These are phyloP conservation scores for Tolypocladium ophioglossoides DNA, from an alignment of 2,329 filamentous ascomycete genomes.

Conservation along the genomic window DNA sequence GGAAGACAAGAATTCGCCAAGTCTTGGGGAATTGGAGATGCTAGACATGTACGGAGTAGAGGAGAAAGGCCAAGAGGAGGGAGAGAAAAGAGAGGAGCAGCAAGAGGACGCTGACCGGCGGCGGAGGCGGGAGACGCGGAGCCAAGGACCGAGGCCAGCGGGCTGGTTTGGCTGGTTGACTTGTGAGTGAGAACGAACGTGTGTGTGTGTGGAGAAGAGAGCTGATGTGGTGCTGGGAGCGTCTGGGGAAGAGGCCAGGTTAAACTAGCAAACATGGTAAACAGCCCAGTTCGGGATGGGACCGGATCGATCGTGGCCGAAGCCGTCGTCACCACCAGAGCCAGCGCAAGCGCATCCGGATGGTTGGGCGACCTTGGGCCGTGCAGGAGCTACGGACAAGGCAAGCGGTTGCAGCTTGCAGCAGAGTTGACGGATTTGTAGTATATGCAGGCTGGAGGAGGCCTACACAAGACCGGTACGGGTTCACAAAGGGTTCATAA, in stretches of 20 bases:
- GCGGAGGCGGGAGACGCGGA: not conserved
- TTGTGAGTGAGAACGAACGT: not conserved
- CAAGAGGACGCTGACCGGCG: not conserved
- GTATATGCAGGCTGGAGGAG: not conserved
- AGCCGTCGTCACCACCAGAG: not conserved
- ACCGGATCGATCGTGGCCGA: not conserved
- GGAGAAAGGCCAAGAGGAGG: not conserved
- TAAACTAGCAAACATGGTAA: not conserved
- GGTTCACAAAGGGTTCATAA: too few relatives aligned
- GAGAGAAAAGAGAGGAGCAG: not conserved
- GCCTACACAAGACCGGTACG: not conserved
- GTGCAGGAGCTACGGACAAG: not conserved
- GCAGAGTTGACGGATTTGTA: not conserved
- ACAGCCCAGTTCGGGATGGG: not conserved
- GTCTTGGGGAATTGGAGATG: not conserved
- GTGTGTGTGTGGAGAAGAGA: constrained; percentile 11
- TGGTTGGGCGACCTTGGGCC: not conserved
- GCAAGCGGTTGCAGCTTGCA: not conserved
- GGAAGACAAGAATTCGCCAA: not conserved
- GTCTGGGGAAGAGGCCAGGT: not conserved
- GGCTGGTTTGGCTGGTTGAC: not conserved
- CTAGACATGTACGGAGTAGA: not conserved
- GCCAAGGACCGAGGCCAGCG: not conserved
- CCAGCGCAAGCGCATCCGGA: not conserved
- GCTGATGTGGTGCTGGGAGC: too few relatives aligned